A percentile compares a stretch with the other conserved stretches of the same genome.
These are phyloP conservation scores for Rhododendron kiyosumense DNA, from an alignment of 148 eudicot genomes.

Conservation along the genomic window DNA sequence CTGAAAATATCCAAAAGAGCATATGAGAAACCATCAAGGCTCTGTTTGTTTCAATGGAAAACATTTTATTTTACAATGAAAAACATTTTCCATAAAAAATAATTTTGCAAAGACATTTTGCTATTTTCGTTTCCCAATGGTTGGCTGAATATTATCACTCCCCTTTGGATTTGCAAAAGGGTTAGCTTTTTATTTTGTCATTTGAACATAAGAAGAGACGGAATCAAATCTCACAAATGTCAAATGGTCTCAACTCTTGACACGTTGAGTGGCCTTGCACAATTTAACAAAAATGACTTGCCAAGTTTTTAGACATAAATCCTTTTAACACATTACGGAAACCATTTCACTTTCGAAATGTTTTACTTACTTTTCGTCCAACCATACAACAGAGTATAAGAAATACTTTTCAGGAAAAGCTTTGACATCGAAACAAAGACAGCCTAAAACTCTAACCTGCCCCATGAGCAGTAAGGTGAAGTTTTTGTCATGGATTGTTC, in stretches of 20 bases:
- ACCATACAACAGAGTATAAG: not conserved
- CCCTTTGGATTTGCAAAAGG: not conserved
- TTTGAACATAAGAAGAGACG: not conserved
- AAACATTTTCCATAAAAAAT: not conserved
- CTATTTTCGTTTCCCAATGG: not conserved
- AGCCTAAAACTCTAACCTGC: not conserved
- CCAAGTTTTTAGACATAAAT: not conserved
- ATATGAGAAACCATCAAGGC: not conserved
- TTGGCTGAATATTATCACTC: not conserved
- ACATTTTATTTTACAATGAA: not conserved
- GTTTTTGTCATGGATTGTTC: not conserved
- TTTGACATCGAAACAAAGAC: not conserved
- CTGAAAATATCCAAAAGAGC: constrained; percentile 24
- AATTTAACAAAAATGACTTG: not conserved
- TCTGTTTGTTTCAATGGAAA: not conserved
- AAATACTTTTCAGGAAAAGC: not conserved
- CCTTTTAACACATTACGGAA: not conserved
- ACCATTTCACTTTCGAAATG: not conserved
- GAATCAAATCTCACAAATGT: not conserved
- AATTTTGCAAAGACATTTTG: not conserved
- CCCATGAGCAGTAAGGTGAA: not conserved
- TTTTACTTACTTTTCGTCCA: not conserved
- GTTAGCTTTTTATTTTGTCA: not conserved
- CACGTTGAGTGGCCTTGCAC: not conserved
- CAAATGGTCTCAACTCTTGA: not conserved